Conservation (phyloP, 148 eudicot species). For the Hydrangea macrophylla region DNA sequence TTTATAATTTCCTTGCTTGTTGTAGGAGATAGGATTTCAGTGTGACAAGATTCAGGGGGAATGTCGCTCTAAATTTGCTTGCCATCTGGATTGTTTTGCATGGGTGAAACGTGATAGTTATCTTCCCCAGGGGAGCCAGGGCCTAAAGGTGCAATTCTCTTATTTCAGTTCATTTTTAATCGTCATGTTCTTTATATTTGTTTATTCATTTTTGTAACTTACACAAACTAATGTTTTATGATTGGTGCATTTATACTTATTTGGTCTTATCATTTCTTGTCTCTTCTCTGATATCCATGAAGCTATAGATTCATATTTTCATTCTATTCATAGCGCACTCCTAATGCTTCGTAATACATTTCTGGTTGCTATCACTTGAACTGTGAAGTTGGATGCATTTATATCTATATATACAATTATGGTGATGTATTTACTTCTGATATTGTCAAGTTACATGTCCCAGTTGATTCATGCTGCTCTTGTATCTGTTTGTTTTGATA, state of each 20-base stretch:
- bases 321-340: neutral
- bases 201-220: neutral
- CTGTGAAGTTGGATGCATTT: neutral
- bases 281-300: neutral
- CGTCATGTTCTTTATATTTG: neutral
- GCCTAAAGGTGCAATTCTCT: slow-evolving; percentile 67
- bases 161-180: neutral
- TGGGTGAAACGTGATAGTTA: slow-evolving; percentile 99
- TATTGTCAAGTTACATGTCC: too few relatives aligned
- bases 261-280: neutral
- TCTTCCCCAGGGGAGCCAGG: slow-evolving; percentile 99
- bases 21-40: slow-evolving; percentile 87
- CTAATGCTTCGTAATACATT: neutral
- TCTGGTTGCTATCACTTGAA: neutral
- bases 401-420: neutral
- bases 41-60: slow-evolving; percentile 97
- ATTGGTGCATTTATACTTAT: neutral
- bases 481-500: too few relatives aligned
- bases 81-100: slow-evolving; percentile 98
- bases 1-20: slow-evolving; percentile 5
- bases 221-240: neutral
- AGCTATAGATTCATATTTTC: neutral
- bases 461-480: too few relatives aligned
- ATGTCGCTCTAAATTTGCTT: slow-evolving; percentile 99
- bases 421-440: neutral